Evolutionary conservation across 2,329 filamentous ascomycete species (phyloP).

Genomic region (Byssothecium circinans): DNA sequence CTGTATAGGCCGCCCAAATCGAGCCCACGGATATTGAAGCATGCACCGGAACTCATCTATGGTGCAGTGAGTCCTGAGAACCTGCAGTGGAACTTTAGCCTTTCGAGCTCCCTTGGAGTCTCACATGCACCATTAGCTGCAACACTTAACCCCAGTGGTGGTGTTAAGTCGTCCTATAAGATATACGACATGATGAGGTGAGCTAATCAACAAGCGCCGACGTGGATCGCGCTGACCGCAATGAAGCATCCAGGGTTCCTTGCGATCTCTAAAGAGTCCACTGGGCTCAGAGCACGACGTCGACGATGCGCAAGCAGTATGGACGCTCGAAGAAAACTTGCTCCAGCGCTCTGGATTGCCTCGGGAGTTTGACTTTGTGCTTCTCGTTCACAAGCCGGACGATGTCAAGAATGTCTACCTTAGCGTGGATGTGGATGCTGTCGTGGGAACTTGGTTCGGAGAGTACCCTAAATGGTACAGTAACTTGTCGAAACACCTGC

Average conservation of each 20-base stretch:
- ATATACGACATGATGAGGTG: constrained; percentile 51
- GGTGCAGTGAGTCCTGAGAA: constrained; percentile 52
- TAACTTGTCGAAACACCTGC: constrained; percentile 43
- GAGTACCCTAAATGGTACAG: constrained; percentile 48
- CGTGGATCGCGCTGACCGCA: neutral
- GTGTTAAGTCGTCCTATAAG: constrained; percentile 46
- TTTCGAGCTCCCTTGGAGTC: constrained; percentile 51
- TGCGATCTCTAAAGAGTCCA: constrained; percentile 45
- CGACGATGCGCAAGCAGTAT: constrained; percentile 51
- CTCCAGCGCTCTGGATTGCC: constrained; percentile 54
- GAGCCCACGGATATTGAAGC: constrained; percentile 51
- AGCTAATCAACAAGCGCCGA: neutral
- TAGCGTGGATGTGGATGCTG: constrained; percentile 48
- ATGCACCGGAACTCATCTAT: constrained; percentile 55
- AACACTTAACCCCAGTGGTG: constrained; percentile 47
- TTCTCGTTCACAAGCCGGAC: constrained; percentile 51
- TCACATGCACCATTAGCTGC: constrained; percentile 49
- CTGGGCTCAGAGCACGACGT: constrained; percentile 42
- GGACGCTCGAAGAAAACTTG: constrained; percentile 54
- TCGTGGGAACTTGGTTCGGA: constrained; percentile 46
- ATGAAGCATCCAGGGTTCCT: constrained; percentile 50
- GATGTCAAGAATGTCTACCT: constrained; percentile 45
- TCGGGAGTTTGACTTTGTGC: constrained; percentile 55
- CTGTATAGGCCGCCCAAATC: constrained; percentile 19
- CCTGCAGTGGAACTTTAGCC: constrained; percentile 52